phyloP scores from a whole-genome alignment of 2,329 filamentous ascomycete genomes.

The Colletotrichum abscissum region DNA sequence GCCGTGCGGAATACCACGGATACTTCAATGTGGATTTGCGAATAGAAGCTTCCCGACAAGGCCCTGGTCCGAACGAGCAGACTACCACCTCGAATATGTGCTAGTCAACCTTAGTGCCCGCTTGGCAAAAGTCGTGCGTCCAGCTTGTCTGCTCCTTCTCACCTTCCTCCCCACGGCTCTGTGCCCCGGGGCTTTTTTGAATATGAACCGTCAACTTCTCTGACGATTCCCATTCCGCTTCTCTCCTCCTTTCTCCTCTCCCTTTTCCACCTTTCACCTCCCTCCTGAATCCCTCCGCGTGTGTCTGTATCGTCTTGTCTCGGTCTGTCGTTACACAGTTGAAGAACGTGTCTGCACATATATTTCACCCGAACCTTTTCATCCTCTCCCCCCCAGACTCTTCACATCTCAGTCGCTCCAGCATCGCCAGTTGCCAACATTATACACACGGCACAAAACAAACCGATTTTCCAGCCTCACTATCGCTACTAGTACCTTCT shows the following conservation, averaged over 20 bases:
- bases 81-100: slow-evolving; percentile 15
- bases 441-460: neutral
- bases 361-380: neutral
- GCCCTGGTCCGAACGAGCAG: slow-evolving; percentile 4
- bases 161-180: slow-evolving; percentile 5
- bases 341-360: slow-evolving; percentile 21
- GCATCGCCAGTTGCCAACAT: neutral
- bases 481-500: slow-evolving; percentile 19
- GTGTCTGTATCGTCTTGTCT: neutral
- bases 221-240: neutral
- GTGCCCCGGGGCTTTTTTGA: slow-evolving; percentile 29
- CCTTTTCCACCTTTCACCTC: slow-evolving; percentile 9
- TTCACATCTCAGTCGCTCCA: neutral
- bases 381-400: neutral
- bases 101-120: slow-evolving; percentile 5
- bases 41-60: slow-evolving; percentile 5
- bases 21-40: neutral
- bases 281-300: neutral
- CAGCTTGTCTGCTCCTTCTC: slow-evolving; percentile 7
- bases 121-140: slow-evolving; percentile 9
- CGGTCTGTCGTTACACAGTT: slow-evolving; percentile 26
- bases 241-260: slow-evolving; percentile 2
- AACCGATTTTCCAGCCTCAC: neutral
- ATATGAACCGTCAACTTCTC: slow-evolving; percentile 32
- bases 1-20: neutral